phyloP scores from a whole-genome alignment of 345 rosid species.

The Bruguiera parviflora region DNA sequence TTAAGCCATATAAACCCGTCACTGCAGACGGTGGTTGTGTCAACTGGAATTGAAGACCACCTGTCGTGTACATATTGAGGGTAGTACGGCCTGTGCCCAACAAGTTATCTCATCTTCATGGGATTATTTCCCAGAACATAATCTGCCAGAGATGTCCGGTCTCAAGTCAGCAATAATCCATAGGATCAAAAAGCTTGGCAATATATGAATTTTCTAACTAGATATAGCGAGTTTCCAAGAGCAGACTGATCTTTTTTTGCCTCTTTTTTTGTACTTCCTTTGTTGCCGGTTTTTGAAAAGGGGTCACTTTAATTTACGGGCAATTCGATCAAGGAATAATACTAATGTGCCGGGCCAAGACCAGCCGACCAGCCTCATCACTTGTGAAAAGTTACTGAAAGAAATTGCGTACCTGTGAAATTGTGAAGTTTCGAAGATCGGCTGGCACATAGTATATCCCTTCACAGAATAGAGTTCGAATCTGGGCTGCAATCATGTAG shows the following conservation, averaged over 20 bases:
- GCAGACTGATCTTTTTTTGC: too few relatives aligned
- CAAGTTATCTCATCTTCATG: neutral
- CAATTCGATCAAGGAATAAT: too few relatives aligned
- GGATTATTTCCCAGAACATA: constrained; percentile 1
- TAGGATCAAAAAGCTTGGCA: too few relatives aligned
- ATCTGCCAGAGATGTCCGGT: neutral
- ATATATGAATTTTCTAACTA: neutral
- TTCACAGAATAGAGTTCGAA: constrained; percentile 18
- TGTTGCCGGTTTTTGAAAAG: too few relatives aligned
- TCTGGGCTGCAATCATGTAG: constrained; percentile 21
- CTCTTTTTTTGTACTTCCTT: too few relatives aligned
- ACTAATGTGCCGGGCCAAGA: too few relatives aligned
- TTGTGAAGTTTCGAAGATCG: constrained; percentile 18
- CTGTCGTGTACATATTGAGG: constrained; percentile 19
- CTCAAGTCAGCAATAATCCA: too few relatives aligned
- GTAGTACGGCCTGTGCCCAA: neutral
- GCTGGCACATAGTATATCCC: constrained; percentile 16
- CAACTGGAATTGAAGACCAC: constrained; percentile 24
- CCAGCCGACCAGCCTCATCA: too few relatives aligned
- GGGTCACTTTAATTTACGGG: too few relatives aligned
- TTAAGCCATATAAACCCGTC: constrained; percentile 24
- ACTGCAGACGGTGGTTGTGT: constrained; percentile 10
- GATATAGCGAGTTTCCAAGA: too few relatives aligned
- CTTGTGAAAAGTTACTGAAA: too few relatives aligned
- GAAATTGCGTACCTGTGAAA: constrained; percentile 12